phyloP scores from a whole-genome alignment of 83 land plant genomes.

The Thuja plicata region DNA sequence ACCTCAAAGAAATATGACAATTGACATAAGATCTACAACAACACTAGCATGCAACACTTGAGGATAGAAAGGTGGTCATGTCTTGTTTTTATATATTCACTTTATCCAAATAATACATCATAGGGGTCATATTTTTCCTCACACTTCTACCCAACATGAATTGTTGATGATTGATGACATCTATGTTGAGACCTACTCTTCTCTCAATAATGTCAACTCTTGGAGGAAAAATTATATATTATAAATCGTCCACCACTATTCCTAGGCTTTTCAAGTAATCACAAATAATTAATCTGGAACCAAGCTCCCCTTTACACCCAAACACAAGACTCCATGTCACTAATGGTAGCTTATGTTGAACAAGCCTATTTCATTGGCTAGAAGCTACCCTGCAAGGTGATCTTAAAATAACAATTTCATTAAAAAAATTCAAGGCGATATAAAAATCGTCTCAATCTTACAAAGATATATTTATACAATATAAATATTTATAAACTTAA shows the following conservation, averaged over 20 bases:
- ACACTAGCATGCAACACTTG: conserved; percentile 66
- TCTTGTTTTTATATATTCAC: conserved; percentile 49
- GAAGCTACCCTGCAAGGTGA: conserved; percentile 13
- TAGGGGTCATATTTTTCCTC: conserved; percentile 80
- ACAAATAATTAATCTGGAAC: conserved; percentile 44
- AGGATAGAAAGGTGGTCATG: conserved; percentile 57
- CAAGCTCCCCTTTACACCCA: conserved; percentile 44
- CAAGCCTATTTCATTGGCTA: conserved; percentile 23
- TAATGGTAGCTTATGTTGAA: conserved; percentile 56
- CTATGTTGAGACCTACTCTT: conserved; percentile 71
- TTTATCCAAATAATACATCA: conserved; percentile 70
- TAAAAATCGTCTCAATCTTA: too few relatives aligned
- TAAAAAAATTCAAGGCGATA: too few relatives aligned
- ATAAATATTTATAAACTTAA: too few relatives aligned
- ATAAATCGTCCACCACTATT: conserved; percentile 63
- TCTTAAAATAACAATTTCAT: not conserved
- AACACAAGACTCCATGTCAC: conserved; percentile 71
- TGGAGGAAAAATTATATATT: conserved; percentile 65
- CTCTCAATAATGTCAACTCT: conserved; percentile 69
- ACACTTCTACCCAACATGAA: conserved; percentile 76
- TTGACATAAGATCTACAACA: conserved; percentile 43
- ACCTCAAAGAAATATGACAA: conserved; percentile 44
- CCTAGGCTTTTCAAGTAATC: conserved; percentile 60
- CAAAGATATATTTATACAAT: too few relatives aligned
- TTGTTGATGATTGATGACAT: conserved; percentile 69